phyloP scores from a whole-genome alignment of 2,329 filamentous ascomycete genomes.

The Penicillium brasilianum region DNA sequence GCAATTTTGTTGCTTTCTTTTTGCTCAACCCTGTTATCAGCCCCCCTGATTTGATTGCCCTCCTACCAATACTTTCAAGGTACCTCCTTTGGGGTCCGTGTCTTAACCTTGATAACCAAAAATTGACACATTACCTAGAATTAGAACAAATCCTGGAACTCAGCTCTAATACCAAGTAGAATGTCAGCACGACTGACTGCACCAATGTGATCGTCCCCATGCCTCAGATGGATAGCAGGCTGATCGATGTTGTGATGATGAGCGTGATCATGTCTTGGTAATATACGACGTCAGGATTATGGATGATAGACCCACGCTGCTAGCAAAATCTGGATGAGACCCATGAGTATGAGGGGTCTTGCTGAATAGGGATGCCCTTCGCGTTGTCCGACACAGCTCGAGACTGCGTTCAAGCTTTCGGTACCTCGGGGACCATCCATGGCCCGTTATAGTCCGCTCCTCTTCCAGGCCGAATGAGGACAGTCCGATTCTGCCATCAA shows the following conservation, averaged over 20 bases:
- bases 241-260: constrained; percentile 11
- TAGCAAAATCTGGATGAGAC: background rate
- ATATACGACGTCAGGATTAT: constrained; percentile 35
- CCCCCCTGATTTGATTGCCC: constrained; percentile 23
- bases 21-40: constrained; percentile 31
- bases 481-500: constrained; percentile 11
- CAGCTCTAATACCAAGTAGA: background rate
- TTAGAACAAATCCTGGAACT: background rate
- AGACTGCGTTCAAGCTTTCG: constrained; percentile 23
- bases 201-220: background rate
- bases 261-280: constrained; percentile 28
- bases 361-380: background rate
- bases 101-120: constrained; percentile 20
- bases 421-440: constrained; percentile 23
- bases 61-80: constrained; percentile 4
- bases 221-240: background rate
- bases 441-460: constrained; percentile 11
- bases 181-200: background rate
- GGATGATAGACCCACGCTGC: background rate
- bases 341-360: background rate
- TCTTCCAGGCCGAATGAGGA: constrained; percentile 16
- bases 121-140: constrained; percentile 24
- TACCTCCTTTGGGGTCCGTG: constrained; percentile 11
- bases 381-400: constrained; percentile 5
- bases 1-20: constrained; percentile 20